A percentile compares a stretch with the other conserved stretches of the same genome.
These are phyloP conservation scores for Xylaria sp. DNA, from an alignment of 2,329 filamentous ascomycete genomes.

Conservation along the genomic window DNA sequence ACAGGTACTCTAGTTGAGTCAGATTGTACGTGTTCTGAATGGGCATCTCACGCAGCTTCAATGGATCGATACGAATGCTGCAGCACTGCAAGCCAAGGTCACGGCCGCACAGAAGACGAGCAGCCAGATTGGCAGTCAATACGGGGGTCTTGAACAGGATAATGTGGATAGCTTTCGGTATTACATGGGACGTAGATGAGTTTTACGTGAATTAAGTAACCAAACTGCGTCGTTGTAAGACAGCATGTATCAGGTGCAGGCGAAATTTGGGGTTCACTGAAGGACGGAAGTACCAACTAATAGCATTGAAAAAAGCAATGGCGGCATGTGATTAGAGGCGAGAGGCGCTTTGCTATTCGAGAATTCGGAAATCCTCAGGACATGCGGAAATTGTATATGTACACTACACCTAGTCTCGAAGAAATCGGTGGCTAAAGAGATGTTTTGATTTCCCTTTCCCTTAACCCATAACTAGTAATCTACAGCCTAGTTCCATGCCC, in stretches of 20 bases:
- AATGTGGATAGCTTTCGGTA: slow-evolving; percentile 89
- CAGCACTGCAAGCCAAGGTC: slow-evolving; percentile 84
- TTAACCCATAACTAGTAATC: slow-evolving; percentile 16
- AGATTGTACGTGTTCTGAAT: slow-evolving; percentile 96
- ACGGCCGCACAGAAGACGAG: slow-evolving; percentile 82
- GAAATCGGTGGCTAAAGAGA: slow-evolving; percentile 38
- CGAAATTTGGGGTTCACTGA: slow-evolving; percentile 11
- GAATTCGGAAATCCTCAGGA: slow-evolving; percentile 36
- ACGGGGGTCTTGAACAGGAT: slow-evolving; percentile 72
- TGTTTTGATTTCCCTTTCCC: slow-evolving; percentile 24
- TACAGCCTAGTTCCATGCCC: slow-evolving; percentile 13
- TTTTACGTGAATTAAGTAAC: slow-evolving; percentile 4
- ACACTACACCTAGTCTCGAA: slow-evolving; percentile 44
- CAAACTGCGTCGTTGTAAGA: neutral
- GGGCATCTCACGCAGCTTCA: slow-evolving; percentile 91
- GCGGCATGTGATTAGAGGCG: slow-evolving; percentile 35
- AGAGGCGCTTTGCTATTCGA: slow-evolving; percentile 39
- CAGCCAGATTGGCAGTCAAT: slow-evolving; percentile 68
- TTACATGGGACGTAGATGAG: slow-evolving; percentile 74
- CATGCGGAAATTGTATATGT: slow-evolving; percentile 43
- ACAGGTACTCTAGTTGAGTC: slow-evolving; percentile 74
- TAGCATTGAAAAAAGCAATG: slow-evolving; percentile 31
- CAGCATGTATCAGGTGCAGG: slow-evolving; percentile 27
- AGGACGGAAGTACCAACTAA: slow-evolving; percentile 9
- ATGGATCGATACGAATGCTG: slow-evolving; percentile 89